These are phyloP conservation scores for Aspergillus cristatus DNA, from an alignment of 495 filamentous ascomycete genomes.

Conservation along the genomic window DNA sequence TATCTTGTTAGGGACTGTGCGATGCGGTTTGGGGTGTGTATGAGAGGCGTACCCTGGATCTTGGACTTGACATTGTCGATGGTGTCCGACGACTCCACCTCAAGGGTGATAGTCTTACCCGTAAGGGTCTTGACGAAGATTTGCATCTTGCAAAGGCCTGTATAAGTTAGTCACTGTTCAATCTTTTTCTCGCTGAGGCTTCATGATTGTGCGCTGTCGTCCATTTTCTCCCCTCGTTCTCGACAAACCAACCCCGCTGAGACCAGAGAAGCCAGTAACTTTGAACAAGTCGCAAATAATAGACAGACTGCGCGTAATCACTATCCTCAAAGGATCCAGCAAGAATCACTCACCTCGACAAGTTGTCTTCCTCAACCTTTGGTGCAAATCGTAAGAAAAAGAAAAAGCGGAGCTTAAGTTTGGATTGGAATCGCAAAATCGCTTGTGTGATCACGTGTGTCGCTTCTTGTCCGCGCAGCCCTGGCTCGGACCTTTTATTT, in stretches of 20 bases:
- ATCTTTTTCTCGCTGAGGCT: not conserved
- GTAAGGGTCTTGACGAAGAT: conserved; percentile 99
- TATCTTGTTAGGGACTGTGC: conserved; percentile 8
- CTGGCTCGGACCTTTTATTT: conserved; percentile 3
- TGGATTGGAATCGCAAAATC: conserved; percentile 30
- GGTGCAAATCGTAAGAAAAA: conserved; percentile 30
- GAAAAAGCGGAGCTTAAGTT: conserved; percentile 14
- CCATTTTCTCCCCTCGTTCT: not conserved
- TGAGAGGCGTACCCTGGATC: conserved; percentile 52
- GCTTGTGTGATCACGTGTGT: conserved; percentile 40
- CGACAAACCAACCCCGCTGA: no score
- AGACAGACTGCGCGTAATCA: no score
- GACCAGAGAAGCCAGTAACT: no score
- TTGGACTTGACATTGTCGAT: conserved; percentile 99
- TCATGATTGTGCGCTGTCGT: not conserved
- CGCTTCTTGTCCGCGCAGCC: not conserved
- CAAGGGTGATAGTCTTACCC: conserved; percentile 99
- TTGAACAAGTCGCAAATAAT: no score
- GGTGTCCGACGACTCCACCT: conserved; percentile 99
- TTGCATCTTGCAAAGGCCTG: conserved; percentile 72
- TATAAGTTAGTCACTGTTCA: conserved; percentile 5
- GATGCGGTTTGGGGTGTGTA: not conserved
- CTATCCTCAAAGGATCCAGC: not conserved
- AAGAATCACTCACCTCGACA: conserved; percentile 41
- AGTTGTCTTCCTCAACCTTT: conserved; percentile 51